These are phyloP conservation scores for Cairneyella variabilis DNA, from an alignment of 495 filamentous ascomycete genomes.

Conservation along the genomic window DNA sequence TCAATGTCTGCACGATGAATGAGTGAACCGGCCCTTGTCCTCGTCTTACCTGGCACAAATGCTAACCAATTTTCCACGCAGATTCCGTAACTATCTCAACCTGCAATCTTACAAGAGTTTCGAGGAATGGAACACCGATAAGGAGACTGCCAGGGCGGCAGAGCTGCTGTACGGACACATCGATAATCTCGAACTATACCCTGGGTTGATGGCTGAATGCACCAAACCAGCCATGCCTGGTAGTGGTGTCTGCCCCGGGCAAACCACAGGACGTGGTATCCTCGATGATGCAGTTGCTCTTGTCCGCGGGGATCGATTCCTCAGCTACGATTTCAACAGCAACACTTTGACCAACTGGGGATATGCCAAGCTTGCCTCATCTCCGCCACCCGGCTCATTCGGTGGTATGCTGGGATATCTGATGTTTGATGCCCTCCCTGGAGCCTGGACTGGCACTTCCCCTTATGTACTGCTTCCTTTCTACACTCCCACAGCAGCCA, in stretches of 20 bases:
- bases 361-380: slow-evolving; percentile 55
- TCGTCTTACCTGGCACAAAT: background rate
- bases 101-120: slow-evolving; percentile 68
- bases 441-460: slow-evolving; percentile 26
- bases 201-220: slow-evolving; percentile 76
- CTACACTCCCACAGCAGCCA: slow-evolving; percentile 37
- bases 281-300: slow-evolving; percentile 81
- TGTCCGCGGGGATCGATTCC: slow-evolving; percentile 83
- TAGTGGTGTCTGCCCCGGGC: slow-evolving; percentile 76
- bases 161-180: slow-evolving; percentile 74
- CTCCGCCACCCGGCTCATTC: slow-evolving; percentile 58
- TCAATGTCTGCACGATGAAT: slow-evolving; percentile 42
- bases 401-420: slow-evolving; percentile 45
- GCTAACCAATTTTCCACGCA: slow-evolving; percentile 56
- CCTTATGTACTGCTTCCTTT: slow-evolving; percentile 36
- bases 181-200: slow-evolving; percentile 78
- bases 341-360: slow-evolving; percentile 77
- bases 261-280: slow-evolving; percentile 77
- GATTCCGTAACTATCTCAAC: slow-evolving; percentile 78
- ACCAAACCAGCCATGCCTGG: slow-evolving; percentile 74
- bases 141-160: slow-evolving; percentile 65
- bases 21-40: slow-evolving; percentile 19
- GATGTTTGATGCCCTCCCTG: slow-evolving; percentile 27
- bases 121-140: slow-evolving; percentile 83
- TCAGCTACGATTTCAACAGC: slow-evolving; percentile 69